Evolutionary conservation across 306 rosid species (phyloP), one percentile per base, ranked within the genome.

Genomic region (Cicer chorassanicum): DNA sequence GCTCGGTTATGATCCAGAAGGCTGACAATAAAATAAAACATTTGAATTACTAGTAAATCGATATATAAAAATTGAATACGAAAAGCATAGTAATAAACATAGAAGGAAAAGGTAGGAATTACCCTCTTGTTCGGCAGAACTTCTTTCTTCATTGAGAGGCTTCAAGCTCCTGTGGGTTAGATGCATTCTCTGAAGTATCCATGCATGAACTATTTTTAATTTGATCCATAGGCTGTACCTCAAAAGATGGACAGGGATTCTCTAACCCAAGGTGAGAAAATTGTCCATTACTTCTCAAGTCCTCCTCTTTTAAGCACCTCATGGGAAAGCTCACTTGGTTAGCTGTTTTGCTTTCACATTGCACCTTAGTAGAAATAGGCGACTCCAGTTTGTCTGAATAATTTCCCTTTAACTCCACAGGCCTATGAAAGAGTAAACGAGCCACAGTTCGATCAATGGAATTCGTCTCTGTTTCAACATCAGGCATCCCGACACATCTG

Each of bases 391-490:
- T 69, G 19, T 85, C 93, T 4, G 80, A 65, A 65, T 64, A 85
- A 73, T 84, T 86, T 74, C 84, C 88, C 2, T 84, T 79, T 6
- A 78, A 72, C 75, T 88, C 93, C 71, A 80, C 56, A 46, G 95
- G 96, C 72, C 89, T 82, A 72, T 90, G 89, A 71, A 95, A 95
- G 81, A 95, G 98, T 82, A 95, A 84, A 80, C 88, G 98, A 71
- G 99, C 99, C 78, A 95, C 89, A 10, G 86, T 87, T 76, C 99
- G 86, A 79, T 95, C 98, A 7, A 92, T 84, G 77, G 97, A 87
- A 78, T 95, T 92, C 21, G 99, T 95, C 91, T 90, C 87, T 46
- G 93, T 86, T 83, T 92, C 99, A 40, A 71, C 77, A 54, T 87
- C 88, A 59, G 81, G 82, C 85, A 81, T 77, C 78, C 82, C 83